phyloP scores from a whole-genome alignment of 139 green algal genomes.

The Asterochloris erici region DNA sequence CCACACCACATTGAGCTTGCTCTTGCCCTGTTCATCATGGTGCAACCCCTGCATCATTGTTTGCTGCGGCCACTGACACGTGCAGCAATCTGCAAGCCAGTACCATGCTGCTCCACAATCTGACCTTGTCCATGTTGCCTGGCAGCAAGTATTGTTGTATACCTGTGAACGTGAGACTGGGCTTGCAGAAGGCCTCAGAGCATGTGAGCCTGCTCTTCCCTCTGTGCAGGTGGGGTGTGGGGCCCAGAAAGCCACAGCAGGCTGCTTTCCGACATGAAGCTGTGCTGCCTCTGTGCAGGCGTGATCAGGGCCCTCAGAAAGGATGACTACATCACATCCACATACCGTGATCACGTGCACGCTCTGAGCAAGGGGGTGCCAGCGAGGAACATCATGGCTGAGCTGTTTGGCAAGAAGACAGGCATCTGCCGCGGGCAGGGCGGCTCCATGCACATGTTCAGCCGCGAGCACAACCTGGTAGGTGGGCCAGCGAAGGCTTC shows the following conservation, averaged over 20 bases:
- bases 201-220: neutral
- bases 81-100: too few species aligned
- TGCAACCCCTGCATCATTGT: too few species aligned
- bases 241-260: neutral
- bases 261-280: too few species aligned
- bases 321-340: constrained; percentile 93
- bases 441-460: constrained; percentile 99
- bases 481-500: neutral
- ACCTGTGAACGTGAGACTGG: neutral
- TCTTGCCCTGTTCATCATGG: too few species aligned
- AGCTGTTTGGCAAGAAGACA: constrained; percentile 98
- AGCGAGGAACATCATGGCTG: constrained; percentile 87
- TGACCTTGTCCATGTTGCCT: too few species aligned
- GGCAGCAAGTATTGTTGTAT: neutral
- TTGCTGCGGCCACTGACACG: too few species aligned
- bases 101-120: too few species aligned
- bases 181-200: too few species aligned
- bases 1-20: too few species aligned
- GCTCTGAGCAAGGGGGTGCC: constrained; percentile 90
- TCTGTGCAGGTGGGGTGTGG: constrained; percentile 48
- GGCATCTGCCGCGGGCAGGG: constrained; percentile 93
- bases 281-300: constrained; percentile 11
- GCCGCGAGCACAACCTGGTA: constrained; percentile 75
- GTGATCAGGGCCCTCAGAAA: constrained; percentile 62
- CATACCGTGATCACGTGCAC: constrained; percentile 98